Base-by-base conservation (phyloP, 2,329 filamentous ascomycete species). In the Hypoxylon sp. region DNA sequence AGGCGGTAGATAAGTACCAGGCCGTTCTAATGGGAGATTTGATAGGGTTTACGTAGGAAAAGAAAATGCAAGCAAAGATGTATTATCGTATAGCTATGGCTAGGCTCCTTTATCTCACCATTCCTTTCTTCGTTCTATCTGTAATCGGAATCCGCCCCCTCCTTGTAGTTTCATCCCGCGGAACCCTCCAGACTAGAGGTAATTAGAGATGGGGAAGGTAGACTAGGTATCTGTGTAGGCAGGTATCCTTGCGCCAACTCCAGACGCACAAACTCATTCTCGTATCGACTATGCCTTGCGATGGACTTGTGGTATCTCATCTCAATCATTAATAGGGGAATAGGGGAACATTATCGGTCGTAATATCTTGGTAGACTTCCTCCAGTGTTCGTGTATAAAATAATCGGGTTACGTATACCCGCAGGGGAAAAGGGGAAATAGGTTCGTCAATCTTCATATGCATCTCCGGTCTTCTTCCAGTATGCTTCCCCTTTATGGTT, bases 1-100 rank as follows among this genome's bases (percentile, higher is more conserved):
- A 97, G 78, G 89, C 93, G 7, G 88, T 95, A 69, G 92, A 96
- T 74, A 91, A 89, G 78, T 94, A 94, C 75, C 91, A 94, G 78
- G 87, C 89, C 61, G 77, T 92, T 62, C 78, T 97, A 73, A 87
- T 96, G 81, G 94, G 94, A 1, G 87, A 92, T 66, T 77, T 88
- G 80, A 81, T 88, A 52, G 81, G 79, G 1, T 81, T 71, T 54
- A 70, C 71, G 2, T 75, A 68, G 62, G 41, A 6, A 32, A 34
- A 25, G 41, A 6, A 32, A 34, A 25, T 60, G 37, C 5, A 21
- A 12, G 25, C n/a, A 37, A 12, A 41, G 43, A 23, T n/a, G 11
- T 34, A 1, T 27, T 27, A n/a, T 16, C 2, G 25, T 12, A 11
- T 27, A 6, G 3, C 25, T 6, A 27, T 27, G 25, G 25, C n/a